phyloP scores from a whole-genome alignment of 1,139 yeast species.

The Ashbya aceris region DNA sequence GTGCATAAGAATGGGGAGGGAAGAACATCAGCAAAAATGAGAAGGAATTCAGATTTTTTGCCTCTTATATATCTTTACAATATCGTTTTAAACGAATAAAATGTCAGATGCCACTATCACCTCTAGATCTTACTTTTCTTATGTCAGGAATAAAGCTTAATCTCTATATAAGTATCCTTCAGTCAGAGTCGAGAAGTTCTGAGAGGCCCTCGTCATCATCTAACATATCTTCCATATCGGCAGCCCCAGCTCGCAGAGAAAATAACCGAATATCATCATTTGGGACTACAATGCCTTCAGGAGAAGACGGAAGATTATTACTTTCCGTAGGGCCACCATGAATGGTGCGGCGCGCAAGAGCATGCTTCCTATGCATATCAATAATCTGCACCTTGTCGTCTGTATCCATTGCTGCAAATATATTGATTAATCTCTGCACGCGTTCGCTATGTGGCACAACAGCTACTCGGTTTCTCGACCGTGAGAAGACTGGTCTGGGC shows the following conservation, averaged over 20 bases:
- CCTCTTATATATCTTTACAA: background rate
- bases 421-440: conserved; percentile 9
- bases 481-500: conserved; percentile 16
- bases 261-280: conserved; percentile 4
- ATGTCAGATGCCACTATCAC: background rate
- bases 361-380: conserved; percentile 23
- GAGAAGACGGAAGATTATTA: background rate
- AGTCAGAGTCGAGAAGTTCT: conserved; percentile 8
- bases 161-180: background rate
- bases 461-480: conserved; percentile 5
- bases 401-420: conserved; percentile 14
- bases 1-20: conserved; percentile 83
- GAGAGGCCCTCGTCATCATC: conserved; percentile 8
- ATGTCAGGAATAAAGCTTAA: too few species aligned
- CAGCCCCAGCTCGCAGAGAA: background rate
- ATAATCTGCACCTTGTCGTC: conserved; percentile 14
- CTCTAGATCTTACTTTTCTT: background rate
- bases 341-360: conserved; percentile 13
- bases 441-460: conserved; percentile 16
- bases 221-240: conserved; percentile 1
- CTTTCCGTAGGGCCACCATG: background rate
- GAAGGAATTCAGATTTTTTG: background rate
- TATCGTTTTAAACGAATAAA: background rate
- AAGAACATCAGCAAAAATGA: conserved; percentile 17
- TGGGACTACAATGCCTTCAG: background rate